These are phyloP conservation scores for Zelonia costaricensis DNA, from an alignment of 208 protist species.

Conservation along the genomic window DNA sequence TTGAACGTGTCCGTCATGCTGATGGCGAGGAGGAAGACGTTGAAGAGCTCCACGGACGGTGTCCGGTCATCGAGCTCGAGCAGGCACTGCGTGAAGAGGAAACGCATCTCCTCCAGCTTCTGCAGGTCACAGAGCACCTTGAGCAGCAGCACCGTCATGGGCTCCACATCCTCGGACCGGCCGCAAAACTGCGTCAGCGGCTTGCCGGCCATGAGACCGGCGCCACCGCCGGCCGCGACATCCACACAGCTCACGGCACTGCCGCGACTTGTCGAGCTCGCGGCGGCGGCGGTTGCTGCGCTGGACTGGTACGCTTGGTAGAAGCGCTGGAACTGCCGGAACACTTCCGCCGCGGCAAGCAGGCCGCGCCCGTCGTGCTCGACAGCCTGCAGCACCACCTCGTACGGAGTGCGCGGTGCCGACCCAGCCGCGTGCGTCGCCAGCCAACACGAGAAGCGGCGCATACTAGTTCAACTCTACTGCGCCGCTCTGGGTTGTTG, in stretches of 20 bases:
- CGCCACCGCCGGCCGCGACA: too few species aligned
- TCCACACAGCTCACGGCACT: too few species aligned
- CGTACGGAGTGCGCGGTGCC: slow-evolving; percentile 47
- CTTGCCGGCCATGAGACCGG: slow-evolving; percentile 23
- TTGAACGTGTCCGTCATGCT: slow-evolving; percentile 88
- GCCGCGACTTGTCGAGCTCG: too few species aligned
- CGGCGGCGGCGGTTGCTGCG: slow-evolving; percentile 19
- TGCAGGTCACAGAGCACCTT: slow-evolving; percentile 89
- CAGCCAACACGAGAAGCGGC: not conserved
- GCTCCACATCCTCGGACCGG: slow-evolving; percentile 54
- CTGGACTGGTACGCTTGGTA: slow-evolving; percentile 45
- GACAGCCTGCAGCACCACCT: slow-evolving; percentile 54
- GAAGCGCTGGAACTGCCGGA: slow-evolving; percentile 74
- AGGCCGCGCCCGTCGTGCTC: slow-evolving; percentile 58
- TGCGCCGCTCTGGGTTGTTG: too few species aligned
- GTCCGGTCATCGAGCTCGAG: slow-evolving; percentile 53
- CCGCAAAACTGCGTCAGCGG: slow-evolving; percentile 81
- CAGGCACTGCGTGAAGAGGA: slow-evolving; percentile 88
- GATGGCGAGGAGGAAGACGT: slow-evolving; percentile 86
- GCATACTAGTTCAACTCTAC: not conserved
- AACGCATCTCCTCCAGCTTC: slow-evolving; percentile 83
- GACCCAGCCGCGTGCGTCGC: not conserved
- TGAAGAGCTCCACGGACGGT: slow-evolving; percentile 79
- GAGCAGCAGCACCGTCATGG: slow-evolving; percentile 74
- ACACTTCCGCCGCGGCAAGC: slow-evolving; percentile 62